Base-by-base conservation (phyloP, 2,329 filamentous ascomycete genomes). In the Ophiostoma novo-ulmi region DNA sequence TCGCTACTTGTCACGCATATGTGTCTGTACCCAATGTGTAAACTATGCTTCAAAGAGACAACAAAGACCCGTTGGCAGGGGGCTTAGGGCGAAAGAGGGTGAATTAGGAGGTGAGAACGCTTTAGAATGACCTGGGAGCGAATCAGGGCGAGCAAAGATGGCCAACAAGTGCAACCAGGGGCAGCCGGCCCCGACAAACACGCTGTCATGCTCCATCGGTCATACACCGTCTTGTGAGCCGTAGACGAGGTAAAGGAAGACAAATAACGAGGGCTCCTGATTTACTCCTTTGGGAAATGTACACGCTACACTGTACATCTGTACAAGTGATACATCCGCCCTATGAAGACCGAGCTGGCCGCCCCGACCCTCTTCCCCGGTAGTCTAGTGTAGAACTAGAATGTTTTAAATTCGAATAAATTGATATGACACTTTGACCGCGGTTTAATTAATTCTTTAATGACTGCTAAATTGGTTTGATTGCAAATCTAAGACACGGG, bases 341-440 rank as follows among this genome's bases (percentile, higher is more conserved):
- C 70, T 26, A 14, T 52, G 17, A 65, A 64, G 52, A 38, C 52
- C 68, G 31, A 69, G 68, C 68, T 68, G 70, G 64, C 52, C 64
- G 70, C 48, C 63, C 70, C 70, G 68, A 68, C 64, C 68, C 63
- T 69, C 61, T 69, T 71, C 67, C 67, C 70, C 67, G 67, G 70
- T 39, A 64, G 31, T 31, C 31, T 63, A 63, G 58, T 63, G 11
- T 36, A 17, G 44, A 13, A 17, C 44, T 17, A 20, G 44, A n/a
- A 20, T n/a, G 20, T 6, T 48, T 20, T 48, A 48, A 17, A 14
- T 48, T 48, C 13, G 20, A 20, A 48, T 48, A 48, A 48, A 48
- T n/a, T 48, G 17, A 20, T 8, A 48, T 13, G 31, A 31, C 31
- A 31, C 31, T 31, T 31, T 13, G 38, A 39, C 38, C 38, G 11